Percentiles rank a stretch among this genome's conserved stretches.
Evolutionary conservation across 257 asterid species (phyloP).

Genomic region (Solanum virginianum): DNA sequence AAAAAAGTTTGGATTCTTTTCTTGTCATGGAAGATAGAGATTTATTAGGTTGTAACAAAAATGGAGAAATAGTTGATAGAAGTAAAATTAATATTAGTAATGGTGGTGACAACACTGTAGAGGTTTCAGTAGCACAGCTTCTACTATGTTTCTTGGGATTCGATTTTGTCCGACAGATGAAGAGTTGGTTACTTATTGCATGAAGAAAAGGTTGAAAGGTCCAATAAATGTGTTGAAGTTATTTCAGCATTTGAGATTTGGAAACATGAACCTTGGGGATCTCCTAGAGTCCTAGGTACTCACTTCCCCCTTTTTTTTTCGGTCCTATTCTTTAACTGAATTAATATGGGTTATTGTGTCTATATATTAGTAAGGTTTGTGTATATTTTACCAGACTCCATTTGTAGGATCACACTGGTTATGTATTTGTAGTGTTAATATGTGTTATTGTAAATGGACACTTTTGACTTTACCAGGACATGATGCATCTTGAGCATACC

Average conservation of each 20-base stretch:
- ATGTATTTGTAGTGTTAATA: neutral
- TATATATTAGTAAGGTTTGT: neutral
- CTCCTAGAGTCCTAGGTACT: constrained; percentile 48
- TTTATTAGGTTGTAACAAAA: neutral
- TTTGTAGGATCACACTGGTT: neutral
- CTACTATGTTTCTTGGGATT: constrained; percentile 69
- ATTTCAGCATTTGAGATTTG: constrained; percentile 79
- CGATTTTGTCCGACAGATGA: constrained; percentile 79
- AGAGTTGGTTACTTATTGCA: constrained; percentile 57
- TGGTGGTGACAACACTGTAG: constrained; percentile 15
- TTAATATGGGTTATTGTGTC: neutral
- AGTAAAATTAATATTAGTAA: no score
- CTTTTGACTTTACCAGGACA: no score
- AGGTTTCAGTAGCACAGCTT: constrained; percentile 53
- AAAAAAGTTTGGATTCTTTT: neutral
- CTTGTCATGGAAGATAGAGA: neutral
- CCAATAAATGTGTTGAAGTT: constrained; percentile 35
- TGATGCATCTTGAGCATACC: neutral
- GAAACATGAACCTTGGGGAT: constrained; percentile 78
- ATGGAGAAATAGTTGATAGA: neutral
- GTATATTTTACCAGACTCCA: neutral
- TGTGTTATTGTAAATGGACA: neutral
- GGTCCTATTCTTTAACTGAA: neutral
- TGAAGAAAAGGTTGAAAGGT: constrained; percentile 53
- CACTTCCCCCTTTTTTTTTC: neutral